Conservation (phyloP, 1,284 basidiomycete species). For the Moesziomyces sp. region DNA sequence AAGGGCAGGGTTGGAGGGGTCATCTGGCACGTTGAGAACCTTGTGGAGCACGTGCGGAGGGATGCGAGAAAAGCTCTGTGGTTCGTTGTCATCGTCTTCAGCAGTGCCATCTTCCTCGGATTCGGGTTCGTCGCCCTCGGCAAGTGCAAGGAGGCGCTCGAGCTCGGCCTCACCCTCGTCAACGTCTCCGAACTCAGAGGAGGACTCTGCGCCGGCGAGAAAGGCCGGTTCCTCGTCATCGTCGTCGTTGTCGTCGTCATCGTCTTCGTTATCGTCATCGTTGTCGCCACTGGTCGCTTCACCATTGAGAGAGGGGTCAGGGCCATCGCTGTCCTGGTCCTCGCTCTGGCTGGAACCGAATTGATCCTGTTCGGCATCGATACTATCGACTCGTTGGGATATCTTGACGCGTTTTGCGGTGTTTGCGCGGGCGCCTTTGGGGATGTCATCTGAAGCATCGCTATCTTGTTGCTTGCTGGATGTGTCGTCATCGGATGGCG, state of each 20-base stretch:
- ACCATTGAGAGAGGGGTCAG: not conserved
- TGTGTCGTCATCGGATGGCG: not conserved
- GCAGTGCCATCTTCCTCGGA: conserved; percentile 3
- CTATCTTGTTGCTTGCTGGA: conserved; percentile 8
- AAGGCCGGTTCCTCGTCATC: conserved; percentile 9
- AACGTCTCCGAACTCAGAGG: conserved; percentile 45
- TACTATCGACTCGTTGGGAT: conserved; percentile 6
- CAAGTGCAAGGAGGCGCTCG: conserved; percentile 25
- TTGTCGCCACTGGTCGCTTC: conserved; percentile 3
- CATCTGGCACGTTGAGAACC: conserved; percentile 46
- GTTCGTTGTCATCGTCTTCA: conserved; percentile 47
- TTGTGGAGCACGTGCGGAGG: conserved; percentile 52
- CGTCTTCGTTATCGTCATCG: conserved; percentile 12
- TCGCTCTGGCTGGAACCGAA: conserved; percentile 2
- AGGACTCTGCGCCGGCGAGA: conserved; percentile 35
- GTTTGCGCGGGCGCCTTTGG: conserved; percentile 5
- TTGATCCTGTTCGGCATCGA: not conserved
- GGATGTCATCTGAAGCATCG: conserved; percentile 16
- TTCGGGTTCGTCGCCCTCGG: conserved; percentile 8
- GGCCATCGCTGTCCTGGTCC: conserved; percentile 1
- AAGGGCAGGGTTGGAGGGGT: conserved; percentile 16
- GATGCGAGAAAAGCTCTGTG: conserved; percentile 62
- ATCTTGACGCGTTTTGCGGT: conserved; percentile 35
- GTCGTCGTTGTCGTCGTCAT: conserved; percentile 5
- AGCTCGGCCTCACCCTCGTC: conserved; percentile 56